Percentiles rank a stretch among this genome's conserved stretches.
These are phyloP conservation scores for Sungouiella blattae DNA, from an alignment of 805 yeast genomes.

Conservation along the genomic window DNA sequence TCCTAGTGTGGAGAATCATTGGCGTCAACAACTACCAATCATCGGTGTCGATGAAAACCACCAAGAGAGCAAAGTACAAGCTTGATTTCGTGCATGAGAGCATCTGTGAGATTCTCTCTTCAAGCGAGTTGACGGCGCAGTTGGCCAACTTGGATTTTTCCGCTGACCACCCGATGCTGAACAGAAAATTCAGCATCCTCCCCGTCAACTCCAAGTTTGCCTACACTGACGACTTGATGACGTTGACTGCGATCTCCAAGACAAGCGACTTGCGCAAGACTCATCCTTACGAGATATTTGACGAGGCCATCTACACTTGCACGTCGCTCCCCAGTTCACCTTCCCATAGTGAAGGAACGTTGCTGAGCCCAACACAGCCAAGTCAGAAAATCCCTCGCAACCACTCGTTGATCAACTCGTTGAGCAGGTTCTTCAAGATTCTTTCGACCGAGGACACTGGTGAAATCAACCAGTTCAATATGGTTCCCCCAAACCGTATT, in stretches of 20 bases:
- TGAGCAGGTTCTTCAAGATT: constrained; percentile 28
- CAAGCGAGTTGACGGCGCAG: neutral
- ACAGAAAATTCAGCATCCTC: constrained; percentile 46
- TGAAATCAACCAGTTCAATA: constrained; percentile 4
- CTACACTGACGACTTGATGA: constrained; percentile 3
- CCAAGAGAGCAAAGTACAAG: constrained; percentile 28
- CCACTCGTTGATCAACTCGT: constrained; percentile 35
- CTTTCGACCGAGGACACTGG: constrained; percentile 30
- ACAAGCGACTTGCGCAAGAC: constrained; percentile 43
- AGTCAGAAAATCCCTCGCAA: constrained; percentile 25
- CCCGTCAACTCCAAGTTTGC: constrained; percentile 28
- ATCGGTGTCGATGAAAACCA: constrained; percentile 27
- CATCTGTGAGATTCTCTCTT: constrained; percentile 5
- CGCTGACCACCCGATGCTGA: constrained; percentile 42
- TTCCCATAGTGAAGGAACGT: neutral
- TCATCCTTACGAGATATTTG: constrained; percentile 62
- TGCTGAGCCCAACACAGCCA: neutral
- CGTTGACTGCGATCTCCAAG: constrained; percentile 17
- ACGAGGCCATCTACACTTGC: constrained; percentile 56
- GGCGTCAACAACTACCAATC: constrained; percentile 39
- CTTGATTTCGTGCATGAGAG: constrained; percentile 24
- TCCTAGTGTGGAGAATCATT: constrained; percentile 64
- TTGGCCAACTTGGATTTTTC: constrained; percentile 19
- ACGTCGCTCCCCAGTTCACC: constrained; percentile 19
- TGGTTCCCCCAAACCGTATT: constrained; percentile 8